These are phyloP conservation scores for Mycena metata DNA, from an alignment of 768 basidiomycete species.

Conservation along the genomic window DNA sequence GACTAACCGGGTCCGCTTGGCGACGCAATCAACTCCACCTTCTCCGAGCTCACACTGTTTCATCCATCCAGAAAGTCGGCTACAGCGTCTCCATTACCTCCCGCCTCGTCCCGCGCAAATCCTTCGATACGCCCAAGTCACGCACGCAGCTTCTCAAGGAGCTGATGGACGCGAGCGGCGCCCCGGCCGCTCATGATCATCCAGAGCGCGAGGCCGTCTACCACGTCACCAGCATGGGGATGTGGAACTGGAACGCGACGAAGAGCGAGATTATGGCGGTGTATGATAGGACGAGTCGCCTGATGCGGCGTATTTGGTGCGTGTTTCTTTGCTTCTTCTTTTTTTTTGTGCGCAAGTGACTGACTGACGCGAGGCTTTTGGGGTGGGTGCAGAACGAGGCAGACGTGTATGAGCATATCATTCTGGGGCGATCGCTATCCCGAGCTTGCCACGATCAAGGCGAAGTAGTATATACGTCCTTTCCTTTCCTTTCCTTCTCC, in stretches of 20 bases:
- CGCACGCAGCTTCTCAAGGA: constrained; percentile 52
- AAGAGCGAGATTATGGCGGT: constrained; percentile 48
- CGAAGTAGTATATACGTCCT: constrained; percentile 61
- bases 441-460: constrained; percentile 56
- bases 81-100: constrained; percentile 58
- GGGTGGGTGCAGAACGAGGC: constrained; percentile 59
- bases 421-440: constrained; percentile 63
- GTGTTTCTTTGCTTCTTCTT: constrained; percentile 34
- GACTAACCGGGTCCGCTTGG: too few relatives aligned
- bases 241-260: constrained; percentile 64
- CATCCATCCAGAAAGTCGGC: constrained; percentile 51
- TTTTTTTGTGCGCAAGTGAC: too few relatives aligned
- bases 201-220: constrained; percentile 55
- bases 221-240: constrained; percentile 58
- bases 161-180: constrained; percentile 49
- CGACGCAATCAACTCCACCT: too few relatives aligned
- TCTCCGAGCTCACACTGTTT: constrained; percentile 9
- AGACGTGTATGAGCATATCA: constrained; percentile 60
- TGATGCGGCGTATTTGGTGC: constrained; percentile 61
- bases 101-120: constrained; percentile 56
- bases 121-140: constrained; percentile 50
- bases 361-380: too few relatives aligned
- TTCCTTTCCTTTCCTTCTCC: too few relatives aligned
- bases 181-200: constrained; percentile 55
- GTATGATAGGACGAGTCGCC: constrained; percentile 51